Conservation (phyloP, 2,329 filamentous ascomycete species). For the Colletotrichum limetticola region DNA sequence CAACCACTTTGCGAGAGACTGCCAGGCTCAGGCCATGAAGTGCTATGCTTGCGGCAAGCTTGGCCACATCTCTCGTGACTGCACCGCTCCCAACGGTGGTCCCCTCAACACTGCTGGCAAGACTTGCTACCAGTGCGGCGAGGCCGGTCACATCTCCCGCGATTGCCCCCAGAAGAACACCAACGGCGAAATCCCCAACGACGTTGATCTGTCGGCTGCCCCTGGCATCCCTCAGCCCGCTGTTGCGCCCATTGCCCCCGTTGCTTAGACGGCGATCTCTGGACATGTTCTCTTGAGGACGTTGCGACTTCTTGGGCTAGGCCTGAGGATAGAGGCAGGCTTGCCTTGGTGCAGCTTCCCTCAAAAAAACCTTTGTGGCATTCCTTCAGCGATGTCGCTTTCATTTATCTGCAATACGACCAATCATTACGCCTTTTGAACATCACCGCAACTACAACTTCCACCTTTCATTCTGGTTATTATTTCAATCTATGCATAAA, state of each 20-base stretch:
- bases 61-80: constrained; percentile 90
- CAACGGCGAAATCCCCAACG: constrained; percentile 59
- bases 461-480: constrained; percentile 26
- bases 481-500: constrained; percentile 32
- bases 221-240: constrained; percentile 49
- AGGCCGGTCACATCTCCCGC: constrained; percentile 94
- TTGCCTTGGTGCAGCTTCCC: background rate
- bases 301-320: constrained; percentile 9
- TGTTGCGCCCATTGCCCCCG: constrained; percentile 51
- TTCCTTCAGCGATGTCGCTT: constrained; percentile 2
- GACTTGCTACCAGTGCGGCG: constrained; percentile 98
- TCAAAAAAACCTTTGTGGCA: background rate
- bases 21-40: constrained; percentile 98
- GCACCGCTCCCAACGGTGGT: constrained; percentile 95
- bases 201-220: constrained; percentile 56
- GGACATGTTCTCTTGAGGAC: background rate
- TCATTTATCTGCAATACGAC: constrained; percentile 29
- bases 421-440: constrained; percentile 13
- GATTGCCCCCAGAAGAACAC: constrained; percentile 84
- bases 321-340: background rate
- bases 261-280: constrained; percentile 46
- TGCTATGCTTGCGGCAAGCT: constrained; percentile 98
- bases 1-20: constrained; percentile 98
- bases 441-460: constrained; percentile 11
- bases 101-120: constrained; percentile 96